These are phyloP conservation scores for Trichoderma pleuroti DNA, from an alignment of 2,329 filamentous ascomycete species.

Conservation along the genomic window DNA sequence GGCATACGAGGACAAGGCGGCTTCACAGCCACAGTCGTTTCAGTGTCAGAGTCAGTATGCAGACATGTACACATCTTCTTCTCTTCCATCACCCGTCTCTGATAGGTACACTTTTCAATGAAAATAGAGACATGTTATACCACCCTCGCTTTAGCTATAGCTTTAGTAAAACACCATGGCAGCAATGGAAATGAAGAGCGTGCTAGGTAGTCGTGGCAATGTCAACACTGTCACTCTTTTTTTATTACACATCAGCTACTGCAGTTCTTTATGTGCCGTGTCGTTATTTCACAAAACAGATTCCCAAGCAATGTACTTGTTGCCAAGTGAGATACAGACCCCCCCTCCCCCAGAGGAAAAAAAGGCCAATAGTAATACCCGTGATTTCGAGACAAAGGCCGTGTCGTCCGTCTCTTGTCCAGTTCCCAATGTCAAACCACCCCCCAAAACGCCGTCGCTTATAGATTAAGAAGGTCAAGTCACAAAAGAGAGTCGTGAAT, in stretches of 20 bases:
- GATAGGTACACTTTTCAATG: not conserved
- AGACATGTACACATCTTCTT: not conserved
- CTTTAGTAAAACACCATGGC: too few relatives aligned
- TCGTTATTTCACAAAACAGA: not conserved
- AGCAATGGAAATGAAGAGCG: not conserved
- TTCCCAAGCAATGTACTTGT: not conserved
- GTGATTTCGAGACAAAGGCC: not conserved
- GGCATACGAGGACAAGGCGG: not conserved
- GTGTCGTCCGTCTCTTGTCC: not conserved
- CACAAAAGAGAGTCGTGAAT: slow-evolving; percentile 19
- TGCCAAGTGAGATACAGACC: not conserved
- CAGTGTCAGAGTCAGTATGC: not conserved
- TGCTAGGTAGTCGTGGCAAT: not conserved
- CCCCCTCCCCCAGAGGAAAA: not conserved
- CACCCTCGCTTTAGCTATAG: too few relatives aligned
- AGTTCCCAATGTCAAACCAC: not conserved
- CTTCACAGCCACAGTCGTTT: not conserved
- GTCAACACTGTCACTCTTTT: not conserved
- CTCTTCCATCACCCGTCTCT: not conserved
- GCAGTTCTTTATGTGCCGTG: not conserved
- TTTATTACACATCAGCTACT: slow-evolving; percentile 4
- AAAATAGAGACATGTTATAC: too few relatives aligned
- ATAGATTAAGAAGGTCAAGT: not conserved
- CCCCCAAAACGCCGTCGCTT: slow-evolving; percentile 25
- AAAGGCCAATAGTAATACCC: not conserved